Base-by-base conservation (phyloP, 306 rosid genomes). In the Castanopsis chinensis region DNA sequence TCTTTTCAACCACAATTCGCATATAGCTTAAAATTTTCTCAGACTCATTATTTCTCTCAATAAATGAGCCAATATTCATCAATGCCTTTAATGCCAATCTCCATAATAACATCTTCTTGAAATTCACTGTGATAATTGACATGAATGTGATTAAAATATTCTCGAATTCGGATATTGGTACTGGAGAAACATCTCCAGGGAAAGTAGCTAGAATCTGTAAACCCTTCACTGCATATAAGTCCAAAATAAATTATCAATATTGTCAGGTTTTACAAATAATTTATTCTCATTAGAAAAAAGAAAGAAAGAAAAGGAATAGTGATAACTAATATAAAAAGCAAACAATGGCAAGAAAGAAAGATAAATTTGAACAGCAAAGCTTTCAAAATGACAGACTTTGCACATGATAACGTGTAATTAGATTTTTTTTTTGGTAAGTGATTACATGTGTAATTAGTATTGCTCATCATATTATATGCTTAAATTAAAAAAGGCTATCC, bases 141-240 rank as follows among this genome's bases (percentile, higher is more conserved):
- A 89, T 83, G 78, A 95, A 75, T 67, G 78, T 87, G 78, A 70
- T 85, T 87, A 91, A 87, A 84, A 90, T 84, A 76, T 86, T 82
- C 84, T 88, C 89, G 82, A 89, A 92, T 49, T 84, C 32, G 14
- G 78, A 23, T 60, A 70, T 83, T 27, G 93, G 81, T 76, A 90
- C 76, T 45, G 93, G 92, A 82, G 91, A 92, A 87, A 54, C 74
- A 81, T 87, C 93, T 84, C 83, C 86, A 54, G 84, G 91, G 82
- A 92, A 90, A 84, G 88, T 89, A 75, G 96, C 92, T 79, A 91
- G 85, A 67, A 85, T 89, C 87, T 85, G 92, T 91, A 95, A 86
- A 69, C 99, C 93, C 86, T 87, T 92, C 78, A 89, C 99, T 95
- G 93, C 89, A 80, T 67, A 67, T 81, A 84, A 82, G 78, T 58